Conservation (phyloP, 768 basidiomycete species). For the Phanerochaete carnosa region DNA sequence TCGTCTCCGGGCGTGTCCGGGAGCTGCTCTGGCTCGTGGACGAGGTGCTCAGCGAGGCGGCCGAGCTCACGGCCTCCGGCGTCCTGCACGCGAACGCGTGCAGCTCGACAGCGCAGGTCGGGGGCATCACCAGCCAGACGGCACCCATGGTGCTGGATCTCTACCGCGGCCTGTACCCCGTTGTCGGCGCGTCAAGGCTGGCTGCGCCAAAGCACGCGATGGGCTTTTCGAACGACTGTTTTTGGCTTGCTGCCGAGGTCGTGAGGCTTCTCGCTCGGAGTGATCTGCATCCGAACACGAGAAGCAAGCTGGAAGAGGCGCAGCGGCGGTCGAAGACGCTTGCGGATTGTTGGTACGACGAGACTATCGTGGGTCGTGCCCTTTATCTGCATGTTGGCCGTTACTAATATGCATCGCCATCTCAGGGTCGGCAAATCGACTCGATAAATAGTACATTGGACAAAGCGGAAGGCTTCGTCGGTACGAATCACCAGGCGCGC, state of each 20-base stretch:
- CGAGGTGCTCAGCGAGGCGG: slow-evolving; percentile 64
- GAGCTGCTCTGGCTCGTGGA: slow-evolving; percentile 55
- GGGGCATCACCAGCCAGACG: slow-evolving; percentile 56
- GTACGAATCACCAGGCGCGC: slow-evolving; percentile 66
- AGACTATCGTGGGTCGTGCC: slow-evolving; percentile 56
- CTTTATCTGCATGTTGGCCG: neutral
- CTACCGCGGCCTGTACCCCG: slow-evolving; percentile 75
- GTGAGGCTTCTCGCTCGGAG: slow-evolving; percentile 30
- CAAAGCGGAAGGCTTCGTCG: slow-evolving; percentile 62
- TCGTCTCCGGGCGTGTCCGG: slow-evolving; percentile 55
- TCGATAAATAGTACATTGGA: slow-evolving; percentile 45
- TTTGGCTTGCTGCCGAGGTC: slow-evolving; percentile 59
- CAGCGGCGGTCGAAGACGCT: slow-evolving; percentile 48
- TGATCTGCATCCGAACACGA: slow-evolving; percentile 11
- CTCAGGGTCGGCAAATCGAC: slow-evolving; percentile 51
- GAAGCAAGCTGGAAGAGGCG: slow-evolving; percentile 51
- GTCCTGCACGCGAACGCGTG: slow-evolving; percentile 39
- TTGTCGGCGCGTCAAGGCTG: slow-evolving; percentile 48
- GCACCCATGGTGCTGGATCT: slow-evolving; percentile 71
- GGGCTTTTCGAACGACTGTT: slow-evolving; percentile 80
- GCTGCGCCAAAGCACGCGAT: slow-evolving; percentile 53
- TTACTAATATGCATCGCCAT: neutral
- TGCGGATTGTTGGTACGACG: slow-evolving; percentile 69
- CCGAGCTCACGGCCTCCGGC: slow-evolving; percentile 54
- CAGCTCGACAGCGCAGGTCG: slow-evolving; percentile 31